Conservation (phyloP, 306 rosid species). For the Pachyrhizus erosus region DNA sequence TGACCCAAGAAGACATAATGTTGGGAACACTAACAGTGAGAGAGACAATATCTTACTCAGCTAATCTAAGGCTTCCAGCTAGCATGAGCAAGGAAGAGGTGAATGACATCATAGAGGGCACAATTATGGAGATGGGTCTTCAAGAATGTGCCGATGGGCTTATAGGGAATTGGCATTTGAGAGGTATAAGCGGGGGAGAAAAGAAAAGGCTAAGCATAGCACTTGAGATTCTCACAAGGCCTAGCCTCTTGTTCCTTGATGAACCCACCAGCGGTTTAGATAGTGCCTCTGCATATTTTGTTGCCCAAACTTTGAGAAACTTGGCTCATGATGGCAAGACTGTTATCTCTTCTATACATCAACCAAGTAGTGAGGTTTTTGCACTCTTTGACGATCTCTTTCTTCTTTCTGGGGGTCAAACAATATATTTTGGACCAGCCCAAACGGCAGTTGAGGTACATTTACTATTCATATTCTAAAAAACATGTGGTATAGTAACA, state of each 20-base stretch:
- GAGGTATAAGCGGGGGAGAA: constrained; percentile 96
- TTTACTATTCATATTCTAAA: too few relatives aligned
- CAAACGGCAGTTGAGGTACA: constrained; percentile 76
- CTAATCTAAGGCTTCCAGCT: constrained; percentile 78
- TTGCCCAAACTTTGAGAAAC: constrained; percentile 75
- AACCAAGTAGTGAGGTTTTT: constrained; percentile 94
- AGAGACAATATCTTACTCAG: constrained; percentile 85
- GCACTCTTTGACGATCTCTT: constrained; percentile 93
- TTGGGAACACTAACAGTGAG: constrained; percentile 87
- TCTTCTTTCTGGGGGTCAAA: constrained; percentile 84
- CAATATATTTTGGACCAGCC: constrained; percentile 79
- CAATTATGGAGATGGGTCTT: constrained; percentile 84
- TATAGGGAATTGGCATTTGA: constrained; percentile 87
- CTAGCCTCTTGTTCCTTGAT: constrained; percentile 83
- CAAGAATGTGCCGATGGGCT: constrained; percentile 74
- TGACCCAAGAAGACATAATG: constrained; percentile 86
- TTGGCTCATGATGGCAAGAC: constrained; percentile 85
- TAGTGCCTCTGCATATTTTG: constrained; percentile 94
- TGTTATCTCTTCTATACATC: constrained; percentile 86
- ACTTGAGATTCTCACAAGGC: constrained; percentile 87
- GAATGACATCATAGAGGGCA: constrained; percentile 61
- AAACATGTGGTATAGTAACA: too few relatives aligned
- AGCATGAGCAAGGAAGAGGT: constrained; percentile 66
- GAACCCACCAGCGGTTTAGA: constrained; percentile 96
- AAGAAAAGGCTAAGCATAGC: constrained; percentile 91